Evolutionary conservation across 768 basidiomycete genomes (phyloP).

Genomic region (Boletus insuetus): DNA sequence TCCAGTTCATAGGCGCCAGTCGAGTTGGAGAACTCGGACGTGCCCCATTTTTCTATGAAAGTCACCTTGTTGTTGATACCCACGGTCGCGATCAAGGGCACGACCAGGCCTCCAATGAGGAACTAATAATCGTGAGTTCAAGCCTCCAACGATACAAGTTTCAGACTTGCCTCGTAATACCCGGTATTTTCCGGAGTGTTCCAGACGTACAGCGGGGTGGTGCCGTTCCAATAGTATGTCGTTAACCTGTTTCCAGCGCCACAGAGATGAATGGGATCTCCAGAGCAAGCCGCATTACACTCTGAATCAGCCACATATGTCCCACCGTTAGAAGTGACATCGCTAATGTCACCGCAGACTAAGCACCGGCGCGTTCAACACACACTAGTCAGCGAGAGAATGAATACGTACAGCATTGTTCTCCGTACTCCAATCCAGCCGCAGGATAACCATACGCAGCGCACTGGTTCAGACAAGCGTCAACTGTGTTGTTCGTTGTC

Average conservation of each 20-base stretch:
- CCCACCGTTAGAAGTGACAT: slow-evolving; percentile 41
- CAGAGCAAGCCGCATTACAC: slow-evolving; percentile 57
- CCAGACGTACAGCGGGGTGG: slow-evolving; percentile 52
- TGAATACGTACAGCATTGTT: slow-evolving; percentile 62
- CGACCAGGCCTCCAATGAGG: slow-evolving; percentile 57
- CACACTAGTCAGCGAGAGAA: background rate
- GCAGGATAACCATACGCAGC: slow-evolving; percentile 69
- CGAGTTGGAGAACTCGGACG: slow-evolving; percentile 57
- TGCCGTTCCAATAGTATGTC: slow-evolving; percentile 53
- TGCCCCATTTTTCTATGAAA: slow-evolving; percentile 74
- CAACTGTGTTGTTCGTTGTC: slow-evolving; percentile 60
- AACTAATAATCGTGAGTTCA: slow-evolving; percentile 29
- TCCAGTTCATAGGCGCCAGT: slow-evolving; percentile 83
- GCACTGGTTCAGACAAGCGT: slow-evolving; percentile 66
- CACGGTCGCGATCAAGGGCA: slow-evolving; percentile 71
- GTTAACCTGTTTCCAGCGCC: slow-evolving; percentile 55
- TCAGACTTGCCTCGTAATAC: slow-evolving; percentile 57
- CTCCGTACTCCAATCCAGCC: slow-evolving; percentile 64
- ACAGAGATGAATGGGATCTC: slow-evolving; percentile 67
- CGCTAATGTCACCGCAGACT: slow-evolving; percentile 71
- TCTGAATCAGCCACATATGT: slow-evolving; percentile 34
- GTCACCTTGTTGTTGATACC: slow-evolving; percentile 81
- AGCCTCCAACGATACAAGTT: background rate
- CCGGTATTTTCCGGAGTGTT: slow-evolving; percentile 63
- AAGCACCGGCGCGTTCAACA: background rate